phyloP scores from a whole-genome alignment of 2,329 filamentous ascomycete genomes.

The Cercospora sojina region DNA sequence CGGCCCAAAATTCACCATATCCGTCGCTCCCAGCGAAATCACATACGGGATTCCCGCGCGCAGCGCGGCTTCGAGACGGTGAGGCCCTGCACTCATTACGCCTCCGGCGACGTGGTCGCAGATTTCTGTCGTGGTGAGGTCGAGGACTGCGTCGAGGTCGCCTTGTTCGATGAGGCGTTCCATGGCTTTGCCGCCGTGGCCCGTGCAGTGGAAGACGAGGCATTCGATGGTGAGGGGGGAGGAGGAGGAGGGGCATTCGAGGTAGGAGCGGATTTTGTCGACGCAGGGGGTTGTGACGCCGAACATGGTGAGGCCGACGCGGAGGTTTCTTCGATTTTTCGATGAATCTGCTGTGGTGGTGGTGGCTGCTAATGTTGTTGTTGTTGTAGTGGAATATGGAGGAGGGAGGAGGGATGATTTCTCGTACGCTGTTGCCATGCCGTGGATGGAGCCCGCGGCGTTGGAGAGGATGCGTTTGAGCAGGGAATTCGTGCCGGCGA shows the following conservation, averaged over 20 bases:
- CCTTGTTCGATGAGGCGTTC: constrained; percentile 60
- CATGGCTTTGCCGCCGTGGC: constrained; percentile 67
- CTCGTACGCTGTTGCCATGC: constrained; percentile 55
- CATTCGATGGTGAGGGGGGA: constrained; percentile 52
- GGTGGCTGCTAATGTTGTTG: no score
- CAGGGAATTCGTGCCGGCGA: constrained; percentile 64
- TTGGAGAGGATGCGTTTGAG: constrained; percentile 60
- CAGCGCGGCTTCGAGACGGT: constrained; percentile 58
- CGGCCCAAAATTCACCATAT: constrained; percentile 66
- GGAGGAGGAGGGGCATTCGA: constrained; percentile 49
- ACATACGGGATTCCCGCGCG: constrained; percentile 59
- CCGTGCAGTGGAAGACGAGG: constrained; percentile 69
- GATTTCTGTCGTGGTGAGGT: constrained; percentile 71
- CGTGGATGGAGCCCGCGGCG: constrained; percentile 60
- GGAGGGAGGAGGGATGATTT: constrained; percentile 14
- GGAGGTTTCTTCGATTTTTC: constrained; percentile 23
- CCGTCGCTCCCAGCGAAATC: constrained; percentile 51
- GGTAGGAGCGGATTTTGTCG: constrained; percentile 52
- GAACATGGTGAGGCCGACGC: constrained; percentile 69
- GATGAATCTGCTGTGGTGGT: no score
- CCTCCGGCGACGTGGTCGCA: constrained; percentile 62
- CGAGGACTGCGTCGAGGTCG: constrained; percentile 64
- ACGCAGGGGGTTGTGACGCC: constrained; percentile 70
- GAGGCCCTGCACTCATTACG: constrained; percentile 59
- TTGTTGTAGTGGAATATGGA: background rate